Evolutionary conservation across 2,329 filamentous ascomycete species (phyloP).

Genomic region (Xylaria sp.): DNA sequence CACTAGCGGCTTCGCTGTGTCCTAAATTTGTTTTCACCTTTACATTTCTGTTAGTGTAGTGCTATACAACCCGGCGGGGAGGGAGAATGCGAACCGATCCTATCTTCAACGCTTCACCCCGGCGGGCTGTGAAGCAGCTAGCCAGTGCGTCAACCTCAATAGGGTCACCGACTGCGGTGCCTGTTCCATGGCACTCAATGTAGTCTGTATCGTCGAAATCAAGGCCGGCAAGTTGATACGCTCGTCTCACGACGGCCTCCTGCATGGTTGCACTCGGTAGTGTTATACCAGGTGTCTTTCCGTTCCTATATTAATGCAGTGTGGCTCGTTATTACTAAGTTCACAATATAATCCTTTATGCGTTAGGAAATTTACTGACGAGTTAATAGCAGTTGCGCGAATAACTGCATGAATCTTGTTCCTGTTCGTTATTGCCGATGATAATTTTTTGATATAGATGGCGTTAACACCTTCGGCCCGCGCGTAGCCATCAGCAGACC

Average conservation of each 20-base stretch:
- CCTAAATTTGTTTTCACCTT: constrained; percentile 2
- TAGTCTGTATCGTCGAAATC: constrained; percentile 37
- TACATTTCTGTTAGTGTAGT: background rate
- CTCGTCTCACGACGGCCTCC: constrained; percentile 47
- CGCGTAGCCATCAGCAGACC: background rate
- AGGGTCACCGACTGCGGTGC: constrained; percentile 7
- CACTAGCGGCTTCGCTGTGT: constrained; percentile 1
- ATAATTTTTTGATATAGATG: background rate
- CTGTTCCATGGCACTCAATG: constrained; percentile 34
- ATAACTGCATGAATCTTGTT: background rate
- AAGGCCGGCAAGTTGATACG: constrained; percentile 50
- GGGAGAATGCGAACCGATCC: background rate
- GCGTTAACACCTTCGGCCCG: background rate
- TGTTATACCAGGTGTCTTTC: constrained; percentile 57
- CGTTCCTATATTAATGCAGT: constrained; percentile 51
- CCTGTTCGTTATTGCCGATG: background rate
- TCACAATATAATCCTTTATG: too few relatives aligned
- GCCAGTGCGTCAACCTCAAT: constrained; percentile 36
- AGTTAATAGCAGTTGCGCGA: background rate
- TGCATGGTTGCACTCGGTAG: constrained; percentile 53
- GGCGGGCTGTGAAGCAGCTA: constrained; percentile 1
- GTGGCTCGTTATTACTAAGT: too few relatives aligned
- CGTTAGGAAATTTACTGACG: too few relatives aligned
- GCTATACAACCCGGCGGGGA: background rate
- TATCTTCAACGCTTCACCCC: background rate